Conservation (phyloP, 148 eudicot species). For the Vaccinium corymbosum region DNA sequence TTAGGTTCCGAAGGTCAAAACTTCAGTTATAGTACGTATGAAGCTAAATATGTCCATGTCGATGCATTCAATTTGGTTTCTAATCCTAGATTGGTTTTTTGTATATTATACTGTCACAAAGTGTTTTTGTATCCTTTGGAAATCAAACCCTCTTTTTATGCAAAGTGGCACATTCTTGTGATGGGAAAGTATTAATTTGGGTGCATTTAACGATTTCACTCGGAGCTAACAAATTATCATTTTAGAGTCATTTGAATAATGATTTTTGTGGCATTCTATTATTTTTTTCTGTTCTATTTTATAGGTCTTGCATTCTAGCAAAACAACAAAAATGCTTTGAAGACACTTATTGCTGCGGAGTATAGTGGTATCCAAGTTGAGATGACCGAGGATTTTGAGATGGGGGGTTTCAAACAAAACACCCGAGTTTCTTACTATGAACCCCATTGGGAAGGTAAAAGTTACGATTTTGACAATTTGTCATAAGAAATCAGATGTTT, state of each 20-base stretch:
- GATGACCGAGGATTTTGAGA: constrained; percentile 47
- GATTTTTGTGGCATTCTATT: not conserved
- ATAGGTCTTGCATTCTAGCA: constrained; percentile 53
- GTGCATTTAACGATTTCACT: not conserved
- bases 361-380: constrained; percentile 56
- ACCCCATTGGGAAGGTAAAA: constrained; percentile 74
- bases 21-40: not conserved
- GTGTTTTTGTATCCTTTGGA: not conserved
- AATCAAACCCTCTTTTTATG: not conserved
- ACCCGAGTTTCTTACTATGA: constrained; percentile 67
- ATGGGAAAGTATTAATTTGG: not conserved
- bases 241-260: not conserved
- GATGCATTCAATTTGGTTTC: not conserved
- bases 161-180: not conserved
- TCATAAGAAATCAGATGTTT: not conserved
- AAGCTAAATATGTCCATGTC: not conserved
- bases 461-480: not conserved
- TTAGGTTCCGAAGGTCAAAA: not conserved
- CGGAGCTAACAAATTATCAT: not conserved
- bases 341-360: constrained; percentile 71
- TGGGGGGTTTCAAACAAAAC: constrained; percentile 76
- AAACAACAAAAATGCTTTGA: constrained; percentile 56
- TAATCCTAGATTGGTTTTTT: not conserved
- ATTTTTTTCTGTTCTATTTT: not conserved
- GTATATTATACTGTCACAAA: not conserved